A percentile compares a stretch with the other conserved stretches of the same genome.
phyloP scores from a whole-genome alignment of 495 filamentous ascomycete genomes.

The Tetracladium marchalianum region DNA sequence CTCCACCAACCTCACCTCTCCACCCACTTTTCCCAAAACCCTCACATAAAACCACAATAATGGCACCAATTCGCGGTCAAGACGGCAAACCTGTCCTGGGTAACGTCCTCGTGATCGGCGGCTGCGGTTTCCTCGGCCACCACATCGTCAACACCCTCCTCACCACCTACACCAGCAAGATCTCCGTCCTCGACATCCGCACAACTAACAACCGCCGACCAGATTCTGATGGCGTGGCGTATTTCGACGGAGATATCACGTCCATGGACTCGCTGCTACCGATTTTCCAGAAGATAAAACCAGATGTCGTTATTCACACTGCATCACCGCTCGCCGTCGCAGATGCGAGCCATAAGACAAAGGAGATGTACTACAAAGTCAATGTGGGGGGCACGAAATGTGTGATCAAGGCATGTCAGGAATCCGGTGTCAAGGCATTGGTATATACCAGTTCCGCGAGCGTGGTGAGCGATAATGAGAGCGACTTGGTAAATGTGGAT shows the following conservation, averaged over 20 bases:
- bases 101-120: conserved; percentile 55
- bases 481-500: conserved; percentile 79
- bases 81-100: conserved; percentile 31
- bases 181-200: conserved; percentile 81
- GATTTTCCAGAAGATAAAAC: conserved; percentile 59
- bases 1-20: not conserved
- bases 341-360: conserved; percentile 16
- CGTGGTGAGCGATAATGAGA: conserved; percentile 71
- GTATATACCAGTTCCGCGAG: conserved; percentile 92
- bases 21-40: not conserved
- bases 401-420: conserved; percentile 64
- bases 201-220: conserved; percentile 66
- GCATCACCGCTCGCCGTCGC: conserved; percentile 59
- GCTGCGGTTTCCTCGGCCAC: conserved; percentile 62
- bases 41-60: not conserved
- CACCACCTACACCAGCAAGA: conserved; percentile 42
- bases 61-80: not conserved
- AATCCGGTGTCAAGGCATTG: conserved; percentile 76
- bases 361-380: conserved; percentile 68
- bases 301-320: conserved; percentile 91
- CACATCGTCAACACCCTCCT: conserved; percentile 55
- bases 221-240: conserved; percentile 54
- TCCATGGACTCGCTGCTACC: conserved; percentile 50
- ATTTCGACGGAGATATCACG: conserved; percentile 85
- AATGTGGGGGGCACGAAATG: conserved; percentile 85